phyloP scores from a whole-genome alignment of 192 early-diverging fungal genomes.

The Entomortierella parvispora region DNA sequence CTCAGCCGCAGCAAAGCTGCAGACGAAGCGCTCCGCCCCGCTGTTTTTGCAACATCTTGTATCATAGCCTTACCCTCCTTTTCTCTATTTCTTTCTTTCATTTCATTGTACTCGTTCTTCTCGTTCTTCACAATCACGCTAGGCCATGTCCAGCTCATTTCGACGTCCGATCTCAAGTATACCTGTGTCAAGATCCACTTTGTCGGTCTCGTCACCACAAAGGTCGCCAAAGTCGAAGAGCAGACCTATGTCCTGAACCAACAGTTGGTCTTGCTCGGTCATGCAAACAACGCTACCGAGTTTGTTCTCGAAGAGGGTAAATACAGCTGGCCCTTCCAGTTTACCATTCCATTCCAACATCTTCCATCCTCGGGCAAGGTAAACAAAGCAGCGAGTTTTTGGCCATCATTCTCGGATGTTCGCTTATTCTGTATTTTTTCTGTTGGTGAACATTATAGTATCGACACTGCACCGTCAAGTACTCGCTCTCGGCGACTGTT shows the following conservation, averaged over 20 bases:
- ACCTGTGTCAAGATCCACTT: conserved; percentile 24
- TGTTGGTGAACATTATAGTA: conserved; percentile 3
- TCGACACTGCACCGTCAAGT: conserved; percentile 27
- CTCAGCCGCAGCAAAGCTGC: too few species aligned
- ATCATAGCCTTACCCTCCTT: too few species aligned
- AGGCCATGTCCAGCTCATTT: conserved; percentile 12
- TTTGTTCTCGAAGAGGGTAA: conserved; percentile 15
- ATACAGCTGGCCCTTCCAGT: conserved; percentile 31
- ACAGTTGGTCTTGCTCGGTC: conserved; percentile 25
- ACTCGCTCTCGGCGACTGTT: conserved; percentile 7
- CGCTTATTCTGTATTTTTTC: neutral
- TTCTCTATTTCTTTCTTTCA: too few species aligned
- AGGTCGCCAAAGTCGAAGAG: conserved; percentile 18
- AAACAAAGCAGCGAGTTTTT: neutral
- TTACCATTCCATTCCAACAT: conserved; percentile 25
- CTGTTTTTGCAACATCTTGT: too few species aligned
- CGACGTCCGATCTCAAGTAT: conserved; percentile 20
- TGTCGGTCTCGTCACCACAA: conserved; percentile 17
- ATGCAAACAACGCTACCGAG: conserved; percentile 22
- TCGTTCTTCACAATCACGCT: too few species aligned
- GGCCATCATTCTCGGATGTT: neutral
- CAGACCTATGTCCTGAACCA: conserved; percentile 30
- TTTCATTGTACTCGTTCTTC: too few species aligned
- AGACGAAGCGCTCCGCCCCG: too few species aligned
- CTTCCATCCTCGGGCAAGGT: conserved; percentile 37